Conservation (phyloP, 2,329 filamentous ascomycete genomes). For the Leptographium wingfieldii region DNA sequence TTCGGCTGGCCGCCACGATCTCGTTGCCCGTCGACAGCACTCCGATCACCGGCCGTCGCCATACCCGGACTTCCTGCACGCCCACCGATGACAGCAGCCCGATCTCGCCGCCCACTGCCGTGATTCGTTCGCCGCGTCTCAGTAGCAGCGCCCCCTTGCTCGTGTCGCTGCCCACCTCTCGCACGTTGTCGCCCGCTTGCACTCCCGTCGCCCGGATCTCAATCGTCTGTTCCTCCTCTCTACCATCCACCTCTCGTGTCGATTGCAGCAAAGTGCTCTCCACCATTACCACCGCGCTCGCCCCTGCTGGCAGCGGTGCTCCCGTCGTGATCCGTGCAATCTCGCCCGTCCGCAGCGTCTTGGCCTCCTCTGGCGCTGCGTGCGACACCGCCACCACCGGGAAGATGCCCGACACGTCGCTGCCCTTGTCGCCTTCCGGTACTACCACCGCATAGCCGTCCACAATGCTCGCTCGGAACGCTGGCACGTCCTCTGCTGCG, state of each 20-base stretch:
- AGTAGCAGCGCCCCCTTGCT: constrained; percentile 57
- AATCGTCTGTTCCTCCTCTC: constrained; percentile 81
- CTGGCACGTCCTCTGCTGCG: constrained; percentile 74
- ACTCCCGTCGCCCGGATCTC: constrained; percentile 73
- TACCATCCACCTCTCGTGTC: constrained; percentile 58
- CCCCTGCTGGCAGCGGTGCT: constrained; percentile 75
- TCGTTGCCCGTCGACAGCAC: constrained; percentile 93
- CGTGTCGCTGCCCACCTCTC: constrained; percentile 85
- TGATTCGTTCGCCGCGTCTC: constrained; percentile 67
- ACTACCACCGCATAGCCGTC: constrained; percentile 86
- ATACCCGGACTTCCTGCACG: constrained; percentile 56
- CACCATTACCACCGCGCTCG: constrained; percentile 91
- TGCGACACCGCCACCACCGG: constrained; percentile 81
- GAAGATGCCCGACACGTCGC: constrained; percentile 63
- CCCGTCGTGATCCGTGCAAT: constrained; percentile 91
- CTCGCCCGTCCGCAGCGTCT: constrained; percentile 52
- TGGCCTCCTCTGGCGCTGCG: constrained; percentile 53
- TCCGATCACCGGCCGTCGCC: constrained; percentile 65
- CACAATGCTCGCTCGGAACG: constrained; percentile 90
- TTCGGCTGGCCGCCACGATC: constrained; percentile 47
- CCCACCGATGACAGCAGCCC: constrained; percentile 82
- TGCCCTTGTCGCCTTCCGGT: constrained; percentile 25
- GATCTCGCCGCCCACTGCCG: constrained; percentile 78
- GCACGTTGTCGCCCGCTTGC: constrained; percentile 70
- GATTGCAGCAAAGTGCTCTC: constrained; percentile 75